phyloP scores from a whole-genome alignment of 495 filamentous ascomycete species.

The Cetradonia linearis region DNA sequence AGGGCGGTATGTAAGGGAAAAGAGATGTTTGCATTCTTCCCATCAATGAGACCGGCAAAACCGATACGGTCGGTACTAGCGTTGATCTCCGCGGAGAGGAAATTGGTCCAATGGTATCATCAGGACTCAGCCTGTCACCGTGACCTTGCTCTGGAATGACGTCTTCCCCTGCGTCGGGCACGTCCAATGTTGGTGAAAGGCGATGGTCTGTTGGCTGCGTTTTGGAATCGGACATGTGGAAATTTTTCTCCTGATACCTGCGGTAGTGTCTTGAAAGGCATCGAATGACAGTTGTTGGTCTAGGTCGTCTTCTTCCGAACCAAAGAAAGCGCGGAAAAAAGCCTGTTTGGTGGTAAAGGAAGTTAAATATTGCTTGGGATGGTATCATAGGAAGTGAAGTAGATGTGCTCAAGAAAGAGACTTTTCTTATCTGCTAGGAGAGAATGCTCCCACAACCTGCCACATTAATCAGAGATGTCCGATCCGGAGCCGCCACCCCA shows the following conservation, averaged over 20 bases:
- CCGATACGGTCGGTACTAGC: background rate
- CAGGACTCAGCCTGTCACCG: background rate
- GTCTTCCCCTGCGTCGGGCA: background rate
- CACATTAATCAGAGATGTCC: constrained; percentile 21
- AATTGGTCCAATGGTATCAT: background rate
- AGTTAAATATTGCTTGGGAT: constrained; percentile 14
- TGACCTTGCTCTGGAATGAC: background rate
- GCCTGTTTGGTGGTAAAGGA: constrained; percentile 22
- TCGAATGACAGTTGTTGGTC: background rate
- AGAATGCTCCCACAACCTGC: constrained; percentile 17
- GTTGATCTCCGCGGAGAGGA: too few species aligned
- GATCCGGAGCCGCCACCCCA: background rate
- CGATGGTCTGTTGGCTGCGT: too few species aligned
- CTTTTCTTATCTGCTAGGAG: constrained; percentile 22
- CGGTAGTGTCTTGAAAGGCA: background rate
- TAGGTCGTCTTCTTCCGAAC: constrained; percentile 6
- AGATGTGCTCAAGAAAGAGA: constrained; percentile 26
- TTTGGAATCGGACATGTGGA: too few species aligned
- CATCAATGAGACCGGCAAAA: background rate
- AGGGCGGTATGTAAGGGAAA: background rate
- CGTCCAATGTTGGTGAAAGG: background rate
- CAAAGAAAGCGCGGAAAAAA: constrained; percentile 22
- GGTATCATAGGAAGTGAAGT: constrained; percentile 15
- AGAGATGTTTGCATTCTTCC: background rate
- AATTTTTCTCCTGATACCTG: background rate